Percentiles rank a stretch among this genome's conserved stretches.
These are phyloP conservation scores for Lophiostoma macrostomum DNA, from an alignment of 495 filamentous ascomycete genomes.

Conservation along the genomic window DNA sequence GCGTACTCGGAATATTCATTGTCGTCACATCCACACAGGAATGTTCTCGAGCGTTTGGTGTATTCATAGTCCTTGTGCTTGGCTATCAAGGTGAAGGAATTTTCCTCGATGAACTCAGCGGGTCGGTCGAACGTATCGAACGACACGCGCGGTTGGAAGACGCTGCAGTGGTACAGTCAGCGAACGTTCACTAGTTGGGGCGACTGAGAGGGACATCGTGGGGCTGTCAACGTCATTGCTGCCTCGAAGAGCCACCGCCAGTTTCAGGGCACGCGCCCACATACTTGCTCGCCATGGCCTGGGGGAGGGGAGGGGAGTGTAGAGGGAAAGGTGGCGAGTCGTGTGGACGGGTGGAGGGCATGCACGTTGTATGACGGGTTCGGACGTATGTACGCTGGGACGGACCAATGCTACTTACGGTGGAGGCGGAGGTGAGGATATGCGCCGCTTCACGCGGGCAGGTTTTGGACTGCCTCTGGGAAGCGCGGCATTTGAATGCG, in stretches of 20 bases:
- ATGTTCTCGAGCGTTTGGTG: constrained; percentile 79
- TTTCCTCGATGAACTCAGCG: constrained; percentile 52
- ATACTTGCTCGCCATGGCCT: constrained; percentile 11
- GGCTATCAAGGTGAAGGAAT: constrained; percentile 70
- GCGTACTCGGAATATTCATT: constrained; percentile 96
- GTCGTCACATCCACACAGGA: constrained; percentile 90
- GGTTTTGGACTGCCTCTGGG: constrained; percentile 27
- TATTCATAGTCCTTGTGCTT: constrained; percentile 89
- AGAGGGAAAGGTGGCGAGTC: background rate
- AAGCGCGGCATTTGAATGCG: constrained; percentile 23
- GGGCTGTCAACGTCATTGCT: constrained; percentile 21
- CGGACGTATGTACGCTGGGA: too few relatives aligned
- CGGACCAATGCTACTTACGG: constrained; percentile 31
- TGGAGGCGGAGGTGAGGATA: constrained; percentile 37
- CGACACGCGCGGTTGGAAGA: constrained; percentile 66
- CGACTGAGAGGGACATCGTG: constrained; percentile 21
- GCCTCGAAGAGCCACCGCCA: constrained; percentile 24
- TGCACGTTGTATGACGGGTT: too few relatives aligned
- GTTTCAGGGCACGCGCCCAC: constrained; percentile 26
- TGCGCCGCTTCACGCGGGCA: constrained; percentile 26
- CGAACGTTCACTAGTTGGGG: background rate
- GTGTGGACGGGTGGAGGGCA: background rate
- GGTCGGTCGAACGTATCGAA: constrained; percentile 94
- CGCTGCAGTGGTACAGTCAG: constrained; percentile 31
- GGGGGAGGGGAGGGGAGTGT: background rate